A percentile compares a stretch with the other conserved stretches of the same genome.
Evolutionary conservation across 1,139 yeast genomes (phyloP).

Genomic region (Sporopachydermia cereana): DNA sequence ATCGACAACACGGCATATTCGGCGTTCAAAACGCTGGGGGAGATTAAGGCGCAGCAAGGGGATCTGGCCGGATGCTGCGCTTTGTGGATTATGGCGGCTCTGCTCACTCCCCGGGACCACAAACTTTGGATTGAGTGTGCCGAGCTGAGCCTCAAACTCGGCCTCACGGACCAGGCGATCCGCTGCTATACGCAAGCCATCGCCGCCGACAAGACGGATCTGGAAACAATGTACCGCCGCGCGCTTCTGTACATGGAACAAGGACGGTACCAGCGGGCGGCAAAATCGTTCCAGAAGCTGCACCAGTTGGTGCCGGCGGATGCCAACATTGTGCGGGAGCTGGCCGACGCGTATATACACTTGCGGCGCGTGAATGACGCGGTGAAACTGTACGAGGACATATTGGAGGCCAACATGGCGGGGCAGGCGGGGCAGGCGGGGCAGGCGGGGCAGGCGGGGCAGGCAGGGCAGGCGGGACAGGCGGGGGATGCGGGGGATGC

Average conservation of each 20-base stretch:
- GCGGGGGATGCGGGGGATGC: too few species aligned
- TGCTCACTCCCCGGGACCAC: slow-evolving; percentile 62
- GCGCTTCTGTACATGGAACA: slow-evolving; percentile 56
- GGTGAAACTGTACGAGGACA: slow-evolving; percentile 56
- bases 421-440: background rate
- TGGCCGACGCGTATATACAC: slow-evolving; percentile 69
- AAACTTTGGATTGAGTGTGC: slow-evolving; percentile 84
- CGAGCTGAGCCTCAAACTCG: slow-evolving; percentile 57
- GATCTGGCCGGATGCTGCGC: slow-evolving; percentile 62
- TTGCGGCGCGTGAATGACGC: slow-evolving; percentile 75
- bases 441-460: slow-evolving; percentile 9
- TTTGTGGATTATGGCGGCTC: slow-evolving; percentile 79
- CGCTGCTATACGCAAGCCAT: slow-evolving; percentile 73
- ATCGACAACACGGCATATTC: slow-evolving; percentile 66
- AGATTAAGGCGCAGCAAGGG: slow-evolving; percentile 62
- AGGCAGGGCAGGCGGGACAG: too few species aligned
- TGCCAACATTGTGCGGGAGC: slow-evolving; percentile 49
- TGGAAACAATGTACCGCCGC: slow-evolving; percentile 38
- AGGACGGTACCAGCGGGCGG: slow-evolving; percentile 57
- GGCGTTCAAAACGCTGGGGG: slow-evolving; percentile 82
- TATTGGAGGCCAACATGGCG: slow-evolving; percentile 27
- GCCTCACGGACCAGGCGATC: slow-evolving; percentile 69
- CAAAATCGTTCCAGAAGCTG: slow-evolving; percentile 59
- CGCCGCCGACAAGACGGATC: slow-evolving; percentile 42
- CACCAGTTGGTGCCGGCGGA: slow-evolving; percentile 51